phyloP scores from a whole-genome alignment of 2,329 filamentous ascomycete genomes.

The Leptographium procerum region DNA sequence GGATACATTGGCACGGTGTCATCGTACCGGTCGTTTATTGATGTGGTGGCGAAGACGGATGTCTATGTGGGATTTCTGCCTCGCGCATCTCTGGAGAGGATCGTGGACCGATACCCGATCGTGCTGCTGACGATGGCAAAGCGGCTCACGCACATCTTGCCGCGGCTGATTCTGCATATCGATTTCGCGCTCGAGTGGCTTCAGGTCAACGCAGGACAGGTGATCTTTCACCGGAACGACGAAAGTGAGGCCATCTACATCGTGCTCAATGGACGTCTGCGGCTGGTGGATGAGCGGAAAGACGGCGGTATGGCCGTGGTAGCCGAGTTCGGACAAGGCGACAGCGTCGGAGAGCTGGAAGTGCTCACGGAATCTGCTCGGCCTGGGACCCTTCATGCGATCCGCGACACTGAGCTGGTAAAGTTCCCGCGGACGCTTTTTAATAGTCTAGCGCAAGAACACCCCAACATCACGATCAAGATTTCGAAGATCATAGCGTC shows the following conservation, averaged over 20 bases:
- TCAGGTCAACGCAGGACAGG: constrained; percentile 88
- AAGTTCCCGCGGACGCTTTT: constrained; percentile 94
- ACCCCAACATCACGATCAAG: constrained; percentile 96
- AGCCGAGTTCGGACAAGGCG: constrained; percentile 91
- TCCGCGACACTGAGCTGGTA: constrained; percentile 89
- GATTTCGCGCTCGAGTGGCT: constrained; percentile 98
- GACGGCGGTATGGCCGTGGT: constrained; percentile 75
- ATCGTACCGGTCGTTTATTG: constrained; percentile 90
- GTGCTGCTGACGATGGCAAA: constrained; percentile 94
- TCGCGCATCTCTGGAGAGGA: constrained; percentile 71
- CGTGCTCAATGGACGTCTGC: constrained; percentile 82
- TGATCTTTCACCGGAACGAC: constrained; percentile 86
- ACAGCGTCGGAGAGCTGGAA: constrained; percentile 93
- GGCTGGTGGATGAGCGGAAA: constrained; percentile 71
- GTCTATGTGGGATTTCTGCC: constrained; percentile 96
- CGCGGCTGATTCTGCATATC: constrained; percentile 84
- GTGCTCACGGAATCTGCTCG: constrained; percentile 89
- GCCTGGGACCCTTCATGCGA: constrained; percentile 87
- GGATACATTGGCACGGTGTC: constrained; percentile 93
- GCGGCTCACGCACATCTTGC: constrained; percentile 76
- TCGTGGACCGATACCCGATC: constrained; percentile 86
- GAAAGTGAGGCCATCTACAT: constrained; percentile 98
- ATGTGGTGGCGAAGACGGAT: constrained; percentile 94
- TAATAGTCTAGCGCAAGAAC: constrained; percentile 93
- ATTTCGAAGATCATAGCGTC: constrained; percentile 98